Evolutionary conservation across 2,329 filamentous ascomycete genomes (phyloP).

Genomic region (Orbilia blumenaviensis): DNA sequence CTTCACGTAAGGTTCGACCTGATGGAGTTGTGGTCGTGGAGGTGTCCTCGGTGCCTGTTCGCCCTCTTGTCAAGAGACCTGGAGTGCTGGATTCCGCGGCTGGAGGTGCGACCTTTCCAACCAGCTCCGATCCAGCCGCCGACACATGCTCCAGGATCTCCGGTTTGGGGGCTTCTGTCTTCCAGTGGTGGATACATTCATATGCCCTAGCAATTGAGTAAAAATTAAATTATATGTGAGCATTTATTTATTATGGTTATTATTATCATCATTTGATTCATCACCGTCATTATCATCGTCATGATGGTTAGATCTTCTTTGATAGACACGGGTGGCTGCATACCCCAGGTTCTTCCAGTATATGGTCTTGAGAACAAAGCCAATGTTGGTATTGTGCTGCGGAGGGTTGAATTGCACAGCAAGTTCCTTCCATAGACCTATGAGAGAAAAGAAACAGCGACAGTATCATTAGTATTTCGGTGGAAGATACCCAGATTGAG

Average conservation of each 20-base stretch:
- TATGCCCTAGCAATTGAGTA: conserved; percentile 67
- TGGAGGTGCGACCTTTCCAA: conserved; percentile 73
- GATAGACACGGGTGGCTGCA: conserved; percentile 59
- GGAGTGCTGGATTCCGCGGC: conserved; percentile 61
- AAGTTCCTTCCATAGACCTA: conserved; percentile 81
- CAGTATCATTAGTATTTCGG: neutral
- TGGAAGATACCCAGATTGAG: neutral
- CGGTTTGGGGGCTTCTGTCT: conserved; percentile 82
- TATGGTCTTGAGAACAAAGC: conserved; percentile 83
- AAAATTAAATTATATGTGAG: neutral
- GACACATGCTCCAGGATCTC: conserved; percentile 83
- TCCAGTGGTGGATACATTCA: conserved; percentile 80
- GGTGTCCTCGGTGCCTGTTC: conserved; percentile 70
- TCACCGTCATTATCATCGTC: no score
- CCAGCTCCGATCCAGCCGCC: conserved; percentile 81
- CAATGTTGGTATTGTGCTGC: conserved; percentile 78
- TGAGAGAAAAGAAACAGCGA: neutral
- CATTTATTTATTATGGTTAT: no score
- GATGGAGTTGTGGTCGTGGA: conserved; percentile 51
- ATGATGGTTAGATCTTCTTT: no score
- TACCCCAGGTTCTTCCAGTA: conserved; percentile 87
- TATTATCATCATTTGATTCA: no score
- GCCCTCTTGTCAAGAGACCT: conserved; percentile 64
- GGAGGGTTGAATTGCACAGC: conserved; percentile 79
- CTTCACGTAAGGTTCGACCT: conserved; percentile 67